These are phyloP conservation scores for Solanum okadae DNA, from an alignment of 257 asterid genomes.

Conservation along the genomic window DNA sequence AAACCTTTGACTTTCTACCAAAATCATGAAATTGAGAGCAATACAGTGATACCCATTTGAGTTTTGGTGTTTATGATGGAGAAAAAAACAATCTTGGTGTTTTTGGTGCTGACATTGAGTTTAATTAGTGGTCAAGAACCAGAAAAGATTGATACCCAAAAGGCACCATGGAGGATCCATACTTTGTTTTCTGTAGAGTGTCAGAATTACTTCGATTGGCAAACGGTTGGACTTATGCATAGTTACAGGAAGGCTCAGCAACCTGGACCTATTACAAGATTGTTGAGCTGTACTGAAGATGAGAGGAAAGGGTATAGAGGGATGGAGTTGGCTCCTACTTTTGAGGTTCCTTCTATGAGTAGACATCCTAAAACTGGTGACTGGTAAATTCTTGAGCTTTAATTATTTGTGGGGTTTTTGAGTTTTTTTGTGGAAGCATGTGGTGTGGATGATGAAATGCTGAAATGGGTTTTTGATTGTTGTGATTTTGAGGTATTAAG, in stretches of 20 bases:
- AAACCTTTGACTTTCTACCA: not conserved
- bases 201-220: slow-evolving; percentile 97
- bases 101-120: slow-evolving; percentile 16
- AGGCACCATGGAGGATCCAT: slow-evolving; percentile 76
- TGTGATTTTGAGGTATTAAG: not conserved
- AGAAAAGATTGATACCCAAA: slow-evolving; percentile 14
- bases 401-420: not conserved
- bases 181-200: slow-evolving; percentile 95
- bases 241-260: slow-evolving; percentile 70
- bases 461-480: not conserved
- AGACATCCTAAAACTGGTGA: slow-evolving; percentile 63
- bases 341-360: slow-evolving; percentile 95
- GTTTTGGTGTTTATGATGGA: slow-evolving; percentile 19
- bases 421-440: not conserved
- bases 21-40: slow-evolving; percentile 5
- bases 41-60: slow-evolving; percentile 8
- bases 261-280: slow-evolving; percentile 90
- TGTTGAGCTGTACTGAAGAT: slow-evolving; percentile 80
- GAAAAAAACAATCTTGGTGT: slow-evolving; percentile 10
- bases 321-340: slow-evolving; percentile 92
- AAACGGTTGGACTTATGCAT: slow-evolving; percentile 92
- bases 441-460: not conserved
- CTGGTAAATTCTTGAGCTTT: slow-evolving; percentile 30
- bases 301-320: slow-evolving; percentile 61
- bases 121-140: slow-evolving; percentile 19